Evolutionary conservation across 495 filamentous ascomycete species (phyloP).

Genomic region (Penicillium malachiteum): DNA sequence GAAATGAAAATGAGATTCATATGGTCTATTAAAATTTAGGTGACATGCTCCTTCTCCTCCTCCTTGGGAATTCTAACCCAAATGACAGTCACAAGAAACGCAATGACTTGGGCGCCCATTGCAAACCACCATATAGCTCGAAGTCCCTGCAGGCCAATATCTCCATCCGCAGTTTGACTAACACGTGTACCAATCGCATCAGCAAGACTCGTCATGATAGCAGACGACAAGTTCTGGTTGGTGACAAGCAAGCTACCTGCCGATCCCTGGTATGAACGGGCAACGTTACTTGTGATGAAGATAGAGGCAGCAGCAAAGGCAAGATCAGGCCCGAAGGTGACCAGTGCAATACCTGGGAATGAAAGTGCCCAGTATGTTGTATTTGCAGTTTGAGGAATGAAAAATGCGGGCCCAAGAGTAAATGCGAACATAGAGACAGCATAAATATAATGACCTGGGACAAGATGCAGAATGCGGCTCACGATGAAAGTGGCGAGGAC

Average conservation of each 20-base stretch:
- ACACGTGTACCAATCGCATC: constrained; percentile 46
- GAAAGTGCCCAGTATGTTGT: constrained; percentile 33
- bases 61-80: constrained; percentile 48
- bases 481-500: constrained; percentile 44
- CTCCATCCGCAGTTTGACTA: constrained; percentile 29
- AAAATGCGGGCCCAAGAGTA: constrained; percentile 31
- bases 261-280: constrained; percentile 27
- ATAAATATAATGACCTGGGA: constrained; percentile 49
- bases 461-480: constrained; percentile 37
- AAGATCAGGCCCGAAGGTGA: constrained; percentile 33
- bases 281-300: constrained; percentile 32
- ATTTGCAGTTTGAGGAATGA: constrained; percentile 28
- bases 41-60: constrained; percentile 51
- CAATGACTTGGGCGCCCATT: constrained; percentile 33
- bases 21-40: constrained; percentile 4
- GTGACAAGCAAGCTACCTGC: constrained; percentile 30
- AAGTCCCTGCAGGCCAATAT: constrained; percentile 39
- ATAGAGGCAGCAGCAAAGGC: constrained; percentile 33
- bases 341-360: constrained; percentile 24
- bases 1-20: too few species aligned
- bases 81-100: constrained; percentile 37
- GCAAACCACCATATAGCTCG: constrained; percentile 51
- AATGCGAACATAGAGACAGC: constrained; percentile 29
- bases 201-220: constrained; percentile 44
- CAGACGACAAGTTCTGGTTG: constrained; percentile 31